These are phyloP conservation scores for Saccharomycopsis sp. DNA, from an alignment of 805 yeast species.

Conservation along the genomic window DNA sequence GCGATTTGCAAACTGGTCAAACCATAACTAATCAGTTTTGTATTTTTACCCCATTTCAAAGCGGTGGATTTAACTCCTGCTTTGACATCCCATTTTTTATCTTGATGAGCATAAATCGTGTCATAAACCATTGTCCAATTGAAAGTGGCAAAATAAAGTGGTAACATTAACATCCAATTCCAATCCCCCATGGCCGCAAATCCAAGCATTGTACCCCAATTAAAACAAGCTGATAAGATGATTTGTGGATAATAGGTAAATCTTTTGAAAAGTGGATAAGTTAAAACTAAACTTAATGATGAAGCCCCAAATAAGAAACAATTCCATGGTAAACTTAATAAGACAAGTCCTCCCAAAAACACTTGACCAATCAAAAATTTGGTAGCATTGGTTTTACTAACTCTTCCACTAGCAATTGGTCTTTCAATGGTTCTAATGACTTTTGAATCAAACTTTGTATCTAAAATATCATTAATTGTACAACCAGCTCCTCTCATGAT, in stretches of 20 bases:
- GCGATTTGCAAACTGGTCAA: slow-evolving; percentile 61
- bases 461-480: slow-evolving; percentile 84
- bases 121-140: slow-evolving; percentile 96
- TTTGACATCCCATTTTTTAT: slow-evolving; percentile 71
- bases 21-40: slow-evolving; percentile 59
- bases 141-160: slow-evolving; percentile 66
- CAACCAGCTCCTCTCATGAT: slow-evolving; percentile 98
- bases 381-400: slow-evolving; percentile 58
- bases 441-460: slow-evolving; percentile 69
- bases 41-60: slow-evolving; percentile 78
- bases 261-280: slow-evolving; percentile 90
- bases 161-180: slow-evolving; percentile 64
- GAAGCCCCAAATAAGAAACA: slow-evolving; percentile 79
- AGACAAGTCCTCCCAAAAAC: slow-evolving; percentile 58
- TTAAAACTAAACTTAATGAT: slow-evolving; percentile 66
- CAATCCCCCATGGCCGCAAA: slow-evolving; percentile 93
- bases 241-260: slow-evolving; percentile 94
- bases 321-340: slow-evolving; percentile 63
- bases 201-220: slow-evolving; percentile 92
- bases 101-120: slow-evolving; percentile 96
- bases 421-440: slow-evolving; percentile 84
- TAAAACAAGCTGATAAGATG: slow-evolving; percentile 68
- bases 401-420: slow-evolving; percentile 88
- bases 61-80: slow-evolving; percentile 97
- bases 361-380: slow-evolving; percentile 67